Conservation (phyloP, 176 grass and related monocot genomes). For the Saccharum spontaneum region DNA sequence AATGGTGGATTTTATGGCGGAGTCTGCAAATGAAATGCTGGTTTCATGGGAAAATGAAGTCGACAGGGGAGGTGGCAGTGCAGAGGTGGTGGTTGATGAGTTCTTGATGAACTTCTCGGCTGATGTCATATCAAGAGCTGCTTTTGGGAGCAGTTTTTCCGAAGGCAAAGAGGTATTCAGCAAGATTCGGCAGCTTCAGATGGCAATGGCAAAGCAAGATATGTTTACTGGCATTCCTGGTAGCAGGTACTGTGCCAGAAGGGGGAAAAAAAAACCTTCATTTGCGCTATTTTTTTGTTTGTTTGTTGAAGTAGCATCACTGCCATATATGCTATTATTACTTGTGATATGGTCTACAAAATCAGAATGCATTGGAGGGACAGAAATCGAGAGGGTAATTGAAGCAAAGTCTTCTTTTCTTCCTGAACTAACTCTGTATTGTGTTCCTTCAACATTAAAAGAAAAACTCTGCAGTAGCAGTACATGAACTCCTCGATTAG, state of each 20-base stretch:
- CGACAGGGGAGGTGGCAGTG: slow-evolving; percentile 40
- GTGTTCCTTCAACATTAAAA: background rate
- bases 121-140: slow-evolving; percentile 73
- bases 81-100: slow-evolving; percentile 68
- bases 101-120: slow-evolving; percentile 74
- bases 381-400: background rate
- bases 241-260: too few species aligned
- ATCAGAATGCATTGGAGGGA: background rate
- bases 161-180: slow-evolving; percentile 72
- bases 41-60: slow-evolving; percentile 52
- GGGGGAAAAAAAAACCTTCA: background rate
- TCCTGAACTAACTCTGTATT: background rate
- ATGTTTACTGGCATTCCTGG: slow-evolving; percentile 62
- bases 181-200: slow-evolving; percentile 65
- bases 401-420: background rate
- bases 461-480: background rate
- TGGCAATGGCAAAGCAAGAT: slow-evolving; percentile 47
- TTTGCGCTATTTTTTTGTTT: background rate
- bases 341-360: too few species aligned
- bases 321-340: too few species aligned
- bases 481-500: background rate
- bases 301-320: background rate
- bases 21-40: slow-evolving; percentile 45
- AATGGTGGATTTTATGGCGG: slow-evolving; percentile 63
- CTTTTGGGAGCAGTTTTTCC: slow-evolving; percentile 68